phyloP scores from a whole-genome alignment of 2,329 filamentous ascomycete genomes.

The Claviceps sp. region DNA sequence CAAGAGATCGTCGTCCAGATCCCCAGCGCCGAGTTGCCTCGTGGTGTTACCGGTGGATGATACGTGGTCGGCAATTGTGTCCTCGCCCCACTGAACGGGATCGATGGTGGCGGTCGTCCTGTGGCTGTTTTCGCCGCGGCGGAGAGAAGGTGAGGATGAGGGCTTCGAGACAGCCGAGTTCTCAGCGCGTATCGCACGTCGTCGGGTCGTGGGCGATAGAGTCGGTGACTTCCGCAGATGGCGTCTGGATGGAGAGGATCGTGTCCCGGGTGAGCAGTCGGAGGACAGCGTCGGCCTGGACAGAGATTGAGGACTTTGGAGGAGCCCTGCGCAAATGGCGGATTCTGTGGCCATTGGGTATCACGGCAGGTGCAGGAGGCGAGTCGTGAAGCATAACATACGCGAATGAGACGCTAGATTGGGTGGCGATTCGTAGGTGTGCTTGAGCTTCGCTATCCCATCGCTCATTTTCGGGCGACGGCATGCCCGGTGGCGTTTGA shows the following conservation, averaged over 20 bases:
- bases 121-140: neutral
- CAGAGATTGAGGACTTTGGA: neutral
- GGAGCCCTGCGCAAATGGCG: neutral
- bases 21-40: neutral
- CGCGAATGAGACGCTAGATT: neutral
- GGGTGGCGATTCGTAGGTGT: neutral
- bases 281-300: constrained; percentile 3
- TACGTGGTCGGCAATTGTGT: constrained; percentile 4
- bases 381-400: neutral
- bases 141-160: neutral
- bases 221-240: constrained; percentile 1
- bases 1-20: constrained; percentile 14
- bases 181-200: neutral
- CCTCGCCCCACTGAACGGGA: constrained; percentile 5
- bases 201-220: neutral
- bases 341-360: neutral
- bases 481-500: too few species aligned
- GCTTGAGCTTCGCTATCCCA: too few species aligned
- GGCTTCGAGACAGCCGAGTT: neutral
- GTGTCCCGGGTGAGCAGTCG: constrained; percentile 6
- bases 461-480: too few species aligned
- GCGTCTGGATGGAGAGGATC: constrained; percentile 8
- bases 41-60: neutral
- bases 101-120: neutral
- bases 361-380: neutral